Evolutionary conservation across 2,329 filamentous ascomycete genomes (phyloP), one percentile per base, ranked within the genome.

Genomic region (Septoria petroselini): DNA sequence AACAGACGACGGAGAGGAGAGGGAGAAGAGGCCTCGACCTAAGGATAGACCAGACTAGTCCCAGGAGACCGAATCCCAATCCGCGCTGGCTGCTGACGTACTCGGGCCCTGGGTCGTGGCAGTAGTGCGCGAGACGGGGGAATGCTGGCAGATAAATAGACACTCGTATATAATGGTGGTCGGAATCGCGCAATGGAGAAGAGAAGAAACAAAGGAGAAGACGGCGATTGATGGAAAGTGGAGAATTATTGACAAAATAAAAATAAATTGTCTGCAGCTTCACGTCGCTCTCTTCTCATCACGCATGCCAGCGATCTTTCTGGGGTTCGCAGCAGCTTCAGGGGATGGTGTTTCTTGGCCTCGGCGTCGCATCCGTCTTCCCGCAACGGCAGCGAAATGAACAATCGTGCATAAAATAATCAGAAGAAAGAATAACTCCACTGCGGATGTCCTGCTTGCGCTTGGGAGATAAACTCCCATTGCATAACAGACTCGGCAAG

Each of bases 31-130:
- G 19, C 31, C 23, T 27, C 23, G 23, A 27, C 23, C 23, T 27
- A 27, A 27, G 21, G 29, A 27, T 23, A 15, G 8, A 9, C 15
- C 17, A 19, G 25, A 5, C 39, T 25, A 15, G 1, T 23, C 23
- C 25, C 46, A 29, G 35, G 37, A 45, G 29, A 29, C 15, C 11
- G 37, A 31, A 41, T 27, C 25, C 21, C 37, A 41, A 12, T 39
- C 38, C 35, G 25, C 18, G 11, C 17, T 25, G 7, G 5, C 41
- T 14, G 48, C 48, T 50, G 48, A 50, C 41, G 48, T 50, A 50
- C 34, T n/a, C 23, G 46, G 19, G 12, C 11, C 23, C 23, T 27
- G 23, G 23, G 23, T 5, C 5, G 23, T 27, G 23, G 5, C 23
- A 9, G n/a, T n/a, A n/a, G n/a, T n/a, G n/a, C n/a, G n/a, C n/a